These are phyloP conservation scores for Fomitopsis serialis DNA, from an alignment of 768 basidiomycete species.

Conservation along the genomic window DNA sequence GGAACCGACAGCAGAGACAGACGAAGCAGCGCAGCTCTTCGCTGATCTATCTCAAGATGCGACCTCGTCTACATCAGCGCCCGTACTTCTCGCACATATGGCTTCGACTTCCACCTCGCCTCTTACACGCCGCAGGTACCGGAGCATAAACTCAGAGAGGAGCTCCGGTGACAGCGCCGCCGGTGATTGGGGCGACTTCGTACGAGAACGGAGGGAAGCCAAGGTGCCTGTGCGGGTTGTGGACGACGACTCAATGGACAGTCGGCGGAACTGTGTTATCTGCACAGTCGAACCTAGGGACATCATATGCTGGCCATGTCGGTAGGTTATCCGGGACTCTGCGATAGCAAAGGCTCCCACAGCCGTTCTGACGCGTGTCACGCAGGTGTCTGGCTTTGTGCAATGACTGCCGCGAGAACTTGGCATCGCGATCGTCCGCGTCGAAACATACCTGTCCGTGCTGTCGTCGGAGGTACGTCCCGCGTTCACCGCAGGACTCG, in stretches of 20 bases:
- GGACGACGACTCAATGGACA: conserved; percentile 17
- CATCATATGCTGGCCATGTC: conserved; percentile 84
- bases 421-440: conserved; percentile 48
- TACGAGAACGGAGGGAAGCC: conserved; percentile 23
- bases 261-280: conserved; percentile 52
- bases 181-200: conserved; percentile 21
- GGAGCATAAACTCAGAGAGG: conserved; percentile 26
- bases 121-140: conserved; percentile 45
- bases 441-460: conserved; percentile 64
- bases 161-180: background rate
- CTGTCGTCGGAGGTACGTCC: conserved; percentile 44
- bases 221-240: conserved; percentile 3
- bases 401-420: conserved; percentile 57
- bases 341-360: background rate
- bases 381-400: conserved; percentile 50
- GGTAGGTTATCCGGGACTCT: conserved; percentile 34
- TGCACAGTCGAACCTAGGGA: conserved; percentile 64
- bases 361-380: background rate
- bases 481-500: background rate
- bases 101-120: conserved; percentile 35
- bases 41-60: conserved; percentile 43
- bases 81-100: conserved; percentile 54
- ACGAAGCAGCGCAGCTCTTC: conserved; percentile 46
- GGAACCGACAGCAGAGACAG: conserved; percentile 31
- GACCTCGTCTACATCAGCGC: conserved; percentile 28